Conservation (phyloP, 2,329 filamentous ascomycete genomes). For the Aspergillus fumigatus region DNA sequence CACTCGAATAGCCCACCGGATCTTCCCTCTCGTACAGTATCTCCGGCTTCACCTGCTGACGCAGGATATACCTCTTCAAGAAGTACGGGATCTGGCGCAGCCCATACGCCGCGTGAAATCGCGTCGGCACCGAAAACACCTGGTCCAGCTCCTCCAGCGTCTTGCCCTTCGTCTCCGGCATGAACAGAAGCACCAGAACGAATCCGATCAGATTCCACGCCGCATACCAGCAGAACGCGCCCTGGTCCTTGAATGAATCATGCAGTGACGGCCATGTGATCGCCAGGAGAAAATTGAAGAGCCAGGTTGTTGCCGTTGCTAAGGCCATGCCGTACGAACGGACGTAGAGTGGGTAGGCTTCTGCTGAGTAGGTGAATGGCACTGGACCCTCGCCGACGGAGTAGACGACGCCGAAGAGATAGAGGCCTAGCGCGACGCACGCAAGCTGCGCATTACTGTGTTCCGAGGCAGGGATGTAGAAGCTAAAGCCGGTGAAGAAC, state of each 20-base stretch:
- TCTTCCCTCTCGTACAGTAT: conserved; percentile 35
- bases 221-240: conserved; percentile 51
- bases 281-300: conserved; percentile 52
- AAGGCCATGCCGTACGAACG: conserved; percentile 60
- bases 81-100: conserved; percentile 36
- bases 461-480: conserved; percentile 44
- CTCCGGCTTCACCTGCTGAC: conserved; percentile 37
- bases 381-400: conserved; percentile 60
- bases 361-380: conserved; percentile 63
- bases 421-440: conserved; percentile 42
- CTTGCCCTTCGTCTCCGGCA: conserved; percentile 40
- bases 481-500: conserved; percentile 51
- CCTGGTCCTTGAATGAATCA: conserved; percentile 46
- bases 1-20: conserved; percentile 8
- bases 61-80: conserved; percentile 31
- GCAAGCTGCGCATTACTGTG: conserved; percentile 32
- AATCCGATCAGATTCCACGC: conserved; percentile 42
- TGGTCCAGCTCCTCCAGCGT: conserved; percentile 48
- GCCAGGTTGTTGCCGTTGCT: conserved; percentile 59
- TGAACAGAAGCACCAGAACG: conserved; percentile 42
- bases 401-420: conserved; percentile 43
- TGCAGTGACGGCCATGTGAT: conserved; percentile 52
- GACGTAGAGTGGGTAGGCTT: conserved; percentile 62
- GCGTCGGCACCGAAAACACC: conserved; percentile 51
- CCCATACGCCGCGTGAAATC: conserved; percentile 38